phyloP scores from a whole-genome alignment of 1,284 basidiomycete genomes.

The Melanopsichium pennsylvanicum region DNA sequence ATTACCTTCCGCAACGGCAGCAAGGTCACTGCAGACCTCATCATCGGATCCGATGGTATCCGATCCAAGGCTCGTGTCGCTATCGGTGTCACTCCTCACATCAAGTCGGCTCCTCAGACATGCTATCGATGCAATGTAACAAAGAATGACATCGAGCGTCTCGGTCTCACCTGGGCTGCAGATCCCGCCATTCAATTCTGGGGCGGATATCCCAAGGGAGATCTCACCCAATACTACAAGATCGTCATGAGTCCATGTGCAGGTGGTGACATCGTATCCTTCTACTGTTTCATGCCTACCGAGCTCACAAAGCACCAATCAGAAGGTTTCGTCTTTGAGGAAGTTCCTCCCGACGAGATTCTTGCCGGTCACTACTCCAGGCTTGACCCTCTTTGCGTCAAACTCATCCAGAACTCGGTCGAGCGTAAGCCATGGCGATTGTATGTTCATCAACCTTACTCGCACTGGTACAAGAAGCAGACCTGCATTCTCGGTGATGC shows the following conservation, averaged over 20 bases:
- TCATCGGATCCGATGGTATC: slow-evolving; percentile 74
- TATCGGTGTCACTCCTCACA: slow-evolving; percentile 44
- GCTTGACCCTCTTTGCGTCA: slow-evolving; percentile 64
- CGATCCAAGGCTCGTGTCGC: slow-evolving; percentile 57
- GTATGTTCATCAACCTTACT: slow-evolving; percentile 66
- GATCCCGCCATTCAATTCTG: slow-evolving; percentile 67
- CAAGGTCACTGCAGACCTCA: slow-evolving; percentile 70
- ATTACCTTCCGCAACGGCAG: slow-evolving; percentile 70
- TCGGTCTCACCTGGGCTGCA: slow-evolving; percentile 65
- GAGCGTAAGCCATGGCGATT: slow-evolving; percentile 65
- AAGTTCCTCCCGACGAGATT: slow-evolving; percentile 64
- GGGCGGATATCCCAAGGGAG: slow-evolving; percentile 60
- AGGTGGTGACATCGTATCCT: slow-evolving; percentile 65
- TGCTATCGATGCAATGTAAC: slow-evolving; percentile 67
- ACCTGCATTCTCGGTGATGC: slow-evolving; percentile 63
- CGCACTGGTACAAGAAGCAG: slow-evolving; percentile 63
- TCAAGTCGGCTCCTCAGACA: slow-evolving; percentile 65
- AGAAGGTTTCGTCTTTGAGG: slow-evolving; percentile 66
- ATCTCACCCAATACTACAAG: slow-evolving; percentile 65
- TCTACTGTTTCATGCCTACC: slow-evolving; percentile 63
- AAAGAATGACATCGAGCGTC: slow-evolving; percentile 58
- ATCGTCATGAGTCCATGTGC: slow-evolving; percentile 67
- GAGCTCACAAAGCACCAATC: slow-evolving; percentile 66
- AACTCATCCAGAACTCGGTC: slow-evolving; percentile 62
- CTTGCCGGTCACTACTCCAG: slow-evolving; percentile 61